These are phyloP conservation scores for Amanita jacksonii DNA, from an alignment of 768 basidiomycete genomes.

Conservation along the genomic window DNA sequence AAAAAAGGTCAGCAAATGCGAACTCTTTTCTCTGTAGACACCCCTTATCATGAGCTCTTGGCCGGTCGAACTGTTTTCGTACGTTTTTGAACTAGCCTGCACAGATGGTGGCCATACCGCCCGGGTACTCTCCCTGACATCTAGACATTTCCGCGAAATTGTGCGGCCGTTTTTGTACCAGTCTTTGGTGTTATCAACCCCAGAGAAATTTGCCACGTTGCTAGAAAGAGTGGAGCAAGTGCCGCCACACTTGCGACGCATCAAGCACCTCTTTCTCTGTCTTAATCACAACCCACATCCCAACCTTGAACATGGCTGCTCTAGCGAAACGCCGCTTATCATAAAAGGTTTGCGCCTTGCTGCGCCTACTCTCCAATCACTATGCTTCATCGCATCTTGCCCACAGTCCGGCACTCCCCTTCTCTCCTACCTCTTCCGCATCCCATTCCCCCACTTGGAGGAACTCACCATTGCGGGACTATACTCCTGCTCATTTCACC, in stretches of 20 bases:
- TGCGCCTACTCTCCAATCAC: conserved; percentile 31
- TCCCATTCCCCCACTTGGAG: conserved; percentile 28
- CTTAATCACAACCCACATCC: conserved; percentile 13
- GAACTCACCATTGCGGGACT: conserved; percentile 37
- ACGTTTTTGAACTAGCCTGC: conserved; percentile 34
- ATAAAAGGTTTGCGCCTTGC: conserved; percentile 26
- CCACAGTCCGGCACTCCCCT: conserved; percentile 27
- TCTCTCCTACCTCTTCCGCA: conserved; percentile 33
- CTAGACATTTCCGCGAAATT: conserved; percentile 29
- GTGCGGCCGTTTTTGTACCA: conserved; percentile 30
- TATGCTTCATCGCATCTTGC: conserved; percentile 27
- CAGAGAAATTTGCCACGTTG: conserved; percentile 19
- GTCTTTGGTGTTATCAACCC: conserved; percentile 25
- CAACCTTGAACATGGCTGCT: background rate
- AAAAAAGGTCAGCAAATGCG: background rate
- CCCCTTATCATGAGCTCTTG: conserved; percentile 22
- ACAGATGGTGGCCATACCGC: conserved; percentile 28
- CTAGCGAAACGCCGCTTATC: conserved; percentile 11
- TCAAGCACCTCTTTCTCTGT: conserved; percentile 37
- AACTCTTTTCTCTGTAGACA: background rate
- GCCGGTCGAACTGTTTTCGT: conserved; percentile 35
- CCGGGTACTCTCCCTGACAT: conserved; percentile 28
- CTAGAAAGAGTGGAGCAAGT: conserved; percentile 21
- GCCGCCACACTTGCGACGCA: conserved; percentile 27
- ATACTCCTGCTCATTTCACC: conserved; percentile 36